These are phyloP conservation scores for Talaromyces amestolkiae DNA, from an alignment of 2,329 filamentous ascomycete genomes.

Conservation along the genomic window DNA sequence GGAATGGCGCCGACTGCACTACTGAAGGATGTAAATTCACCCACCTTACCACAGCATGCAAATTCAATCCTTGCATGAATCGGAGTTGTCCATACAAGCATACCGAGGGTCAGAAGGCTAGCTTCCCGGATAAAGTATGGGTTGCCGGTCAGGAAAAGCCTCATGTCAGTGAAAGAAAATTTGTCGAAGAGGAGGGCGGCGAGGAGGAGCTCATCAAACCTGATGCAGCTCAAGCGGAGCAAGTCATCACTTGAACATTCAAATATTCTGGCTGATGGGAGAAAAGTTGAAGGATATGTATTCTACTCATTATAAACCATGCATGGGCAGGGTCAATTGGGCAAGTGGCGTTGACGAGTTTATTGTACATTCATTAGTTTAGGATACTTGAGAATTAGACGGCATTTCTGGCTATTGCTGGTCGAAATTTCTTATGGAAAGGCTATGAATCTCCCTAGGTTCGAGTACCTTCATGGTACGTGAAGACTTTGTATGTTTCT, in stretches of 20 bases:
- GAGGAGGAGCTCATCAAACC: constrained; percentile 73
- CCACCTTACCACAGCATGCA: constrained; percentile 80
- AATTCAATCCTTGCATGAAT: constrained; percentile 88
- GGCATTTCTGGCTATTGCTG: neutral
- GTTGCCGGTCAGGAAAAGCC: constrained; percentile 60
- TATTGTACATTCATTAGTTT: constrained; percentile 6
- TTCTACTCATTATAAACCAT: constrained; percentile 16
- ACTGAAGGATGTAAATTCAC: constrained; percentile 83
- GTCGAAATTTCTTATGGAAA: neutral
- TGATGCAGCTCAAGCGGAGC: constrained; percentile 34
- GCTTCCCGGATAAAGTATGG: constrained; percentile 89
- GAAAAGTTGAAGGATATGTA: constrained; percentile 16
- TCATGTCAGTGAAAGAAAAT: constrained; percentile 85
- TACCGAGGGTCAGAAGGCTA: constrained; percentile 81
- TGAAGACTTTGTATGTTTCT: neutral
- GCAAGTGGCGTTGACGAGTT: constrained; percentile 11
- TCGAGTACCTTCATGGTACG: neutral
- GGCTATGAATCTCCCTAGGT: neutral
- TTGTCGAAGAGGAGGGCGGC: constrained; percentile 64
- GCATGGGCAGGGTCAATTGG: constrained; percentile 10
- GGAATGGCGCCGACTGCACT: constrained; percentile 86
- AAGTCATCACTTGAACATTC: constrained; percentile 32
- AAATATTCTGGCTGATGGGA: neutral
- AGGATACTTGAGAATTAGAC: neutral
- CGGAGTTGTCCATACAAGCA: constrained; percentile 86